Evolutionary conservation across 73 alveolate species (phyloP).

Genomic region (Halteria grandinella): DNA sequence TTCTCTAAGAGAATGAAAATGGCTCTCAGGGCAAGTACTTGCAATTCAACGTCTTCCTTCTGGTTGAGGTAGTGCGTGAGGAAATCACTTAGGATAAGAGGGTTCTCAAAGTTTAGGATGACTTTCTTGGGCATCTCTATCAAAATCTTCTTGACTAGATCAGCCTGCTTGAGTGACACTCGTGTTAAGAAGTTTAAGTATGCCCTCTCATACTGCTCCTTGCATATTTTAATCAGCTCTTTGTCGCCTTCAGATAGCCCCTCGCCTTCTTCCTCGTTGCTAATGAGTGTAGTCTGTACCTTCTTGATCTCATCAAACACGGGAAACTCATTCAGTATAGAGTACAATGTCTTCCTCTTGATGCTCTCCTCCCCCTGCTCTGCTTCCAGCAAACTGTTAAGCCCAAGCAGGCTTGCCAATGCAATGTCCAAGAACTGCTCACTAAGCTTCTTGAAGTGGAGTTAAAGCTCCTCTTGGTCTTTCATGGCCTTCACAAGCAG

Average conservation of each 20-base stretch:
- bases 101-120: slow-evolving; percentile 33
- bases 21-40: slow-evolving; percentile 31
- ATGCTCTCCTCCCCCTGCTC: background rate
- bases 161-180: background rate
- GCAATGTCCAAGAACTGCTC: slow-evolving; percentile 8
- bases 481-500: background rate
- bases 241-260: slow-evolving; percentile 8
- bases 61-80: slow-evolving; percentile 14
- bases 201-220: slow-evolving; percentile 2
- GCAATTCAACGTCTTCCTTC: slow-evolving; percentile 2
- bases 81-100: slow-evolving; percentile 30
- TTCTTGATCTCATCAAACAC: slow-evolving; percentile 3
- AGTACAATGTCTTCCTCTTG: no score
- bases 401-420: background rate
- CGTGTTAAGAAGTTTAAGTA: background rate
- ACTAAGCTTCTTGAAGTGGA: background rate
- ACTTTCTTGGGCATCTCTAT: background rate
- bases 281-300: background rate
- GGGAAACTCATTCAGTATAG: slow-evolving; percentile 27
- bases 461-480: slow-evolving; percentile 2
- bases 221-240: no score
- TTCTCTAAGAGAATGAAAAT: slow-evolving; percentile 30
- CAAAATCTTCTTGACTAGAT: slow-evolving; percentile 2
- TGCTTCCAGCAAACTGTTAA: background rate
- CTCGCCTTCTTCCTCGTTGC: background rate